Conservation (phyloP, 768 basidiomycete species). For the Epithele typhae region DNA sequence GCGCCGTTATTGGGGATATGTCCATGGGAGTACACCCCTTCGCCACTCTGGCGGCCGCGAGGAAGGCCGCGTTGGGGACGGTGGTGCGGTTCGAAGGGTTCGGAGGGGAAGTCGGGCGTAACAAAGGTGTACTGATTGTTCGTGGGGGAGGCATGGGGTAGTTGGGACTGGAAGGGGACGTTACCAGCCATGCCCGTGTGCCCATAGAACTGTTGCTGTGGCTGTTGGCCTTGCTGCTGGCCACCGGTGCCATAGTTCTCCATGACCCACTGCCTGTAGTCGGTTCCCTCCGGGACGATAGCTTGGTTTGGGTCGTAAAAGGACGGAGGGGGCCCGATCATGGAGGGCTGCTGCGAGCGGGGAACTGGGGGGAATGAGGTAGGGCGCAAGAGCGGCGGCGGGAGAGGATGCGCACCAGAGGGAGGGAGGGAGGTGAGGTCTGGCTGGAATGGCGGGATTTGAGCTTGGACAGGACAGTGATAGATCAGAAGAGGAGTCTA, state of each 20-base stretch:
- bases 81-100: conserved; percentile 9
- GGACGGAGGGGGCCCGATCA: conserved; percentile 19
- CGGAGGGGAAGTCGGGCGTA: conserved; percentile 3
- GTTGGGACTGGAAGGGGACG: conserved; percentile 11
- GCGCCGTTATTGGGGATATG: conserved; percentile 6
- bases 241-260: conserved; percentile 10
- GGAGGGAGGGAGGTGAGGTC: conserved; percentile 11
- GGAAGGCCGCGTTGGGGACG: conserved; percentile 17
- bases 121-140: conserved; percentile 19
- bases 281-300: conserved; percentile 10
- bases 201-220: not conserved
- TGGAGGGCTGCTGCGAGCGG: conserved; percentile 7
- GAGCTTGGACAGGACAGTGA: conserved; percentile 4
- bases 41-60: conserved; percentile 2
- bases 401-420: conserved; percentile 9
- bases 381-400: not conserved
- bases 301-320: conserved; percentile 20
- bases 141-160: conserved; percentile 7
- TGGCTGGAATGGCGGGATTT: conserved; percentile 3
- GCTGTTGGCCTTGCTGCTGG: not conserved
- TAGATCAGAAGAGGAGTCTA: conserved; percentile 8
- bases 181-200: conserved; percentile 7
- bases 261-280: conserved; percentile 19
- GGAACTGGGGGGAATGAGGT: not conserved
- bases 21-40: conserved; percentile 2